phyloP scores from a whole-genome alignment of 805 yeast genomes.

The Torulaspora quercuum region DNA sequence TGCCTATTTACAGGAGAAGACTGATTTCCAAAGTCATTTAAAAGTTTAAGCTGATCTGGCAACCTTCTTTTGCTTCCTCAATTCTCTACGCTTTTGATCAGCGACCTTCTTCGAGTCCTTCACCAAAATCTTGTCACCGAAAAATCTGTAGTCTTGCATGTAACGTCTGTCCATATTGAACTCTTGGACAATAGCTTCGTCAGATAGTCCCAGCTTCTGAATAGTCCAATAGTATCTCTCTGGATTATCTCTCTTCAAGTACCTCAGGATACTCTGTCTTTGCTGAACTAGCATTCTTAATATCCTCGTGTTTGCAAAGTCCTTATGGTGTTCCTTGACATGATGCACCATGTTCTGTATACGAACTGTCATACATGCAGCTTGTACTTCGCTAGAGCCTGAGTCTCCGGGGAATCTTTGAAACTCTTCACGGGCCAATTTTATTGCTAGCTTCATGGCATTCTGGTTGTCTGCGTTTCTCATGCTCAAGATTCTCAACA shows the following conservation, averaged over 20 bases:
- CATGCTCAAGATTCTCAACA: slow-evolving; percentile 68
- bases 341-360: slow-evolving; percentile 78
- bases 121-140: slow-evolving; percentile 65
- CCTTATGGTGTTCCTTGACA: slow-evolving; percentile 66
- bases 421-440: slow-evolving; percentile 74
- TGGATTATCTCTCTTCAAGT: slow-evolving; percentile 76
- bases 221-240: slow-evolving; percentile 81
- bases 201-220: slow-evolving; percentile 82
- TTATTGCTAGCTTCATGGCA: slow-evolving; percentile 52
- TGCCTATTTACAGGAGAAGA: slow-evolving; percentile 1
- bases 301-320: slow-evolving; percentile 61
- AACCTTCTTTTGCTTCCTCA: slow-evolving; percentile 44
- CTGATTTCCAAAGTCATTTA: too few species aligned
- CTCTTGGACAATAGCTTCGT: slow-evolving; percentile 71
- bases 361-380: slow-evolving; percentile 80
- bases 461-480: slow-evolving; percentile 65
- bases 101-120: slow-evolving; percentile 50
- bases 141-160: slow-evolving; percentile 72
- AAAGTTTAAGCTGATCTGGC: slow-evolving; percentile 17
- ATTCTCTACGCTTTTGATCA: slow-evolving; percentile 46
- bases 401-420: slow-evolving; percentile 84
- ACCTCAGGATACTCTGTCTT: slow-evolving; percentile 78
- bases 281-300: slow-evolving; percentile 84
- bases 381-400: slow-evolving; percentile 94
- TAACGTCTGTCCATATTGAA: slow-evolving; percentile 76